These are phyloP conservation scores for Fusarium haematococcum DNA, from an alignment of 2,329 filamentous ascomycete species.

Conservation along the genomic window DNA sequence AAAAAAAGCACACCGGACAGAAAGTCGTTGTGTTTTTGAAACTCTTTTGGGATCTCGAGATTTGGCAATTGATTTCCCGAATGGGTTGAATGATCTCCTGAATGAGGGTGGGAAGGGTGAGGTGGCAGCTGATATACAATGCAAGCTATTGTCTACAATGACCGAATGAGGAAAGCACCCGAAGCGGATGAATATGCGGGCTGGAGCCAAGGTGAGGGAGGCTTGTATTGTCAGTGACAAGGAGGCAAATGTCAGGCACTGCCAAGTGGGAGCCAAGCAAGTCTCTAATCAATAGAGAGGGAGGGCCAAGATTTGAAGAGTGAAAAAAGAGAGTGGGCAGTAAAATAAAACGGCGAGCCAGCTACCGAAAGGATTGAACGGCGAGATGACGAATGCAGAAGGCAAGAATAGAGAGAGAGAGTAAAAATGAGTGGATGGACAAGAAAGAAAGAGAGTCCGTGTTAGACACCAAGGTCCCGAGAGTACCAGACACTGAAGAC, in stretches of 20 bases:
- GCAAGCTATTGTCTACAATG: constrained; percentile 27
- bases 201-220: constrained; percentile 14
- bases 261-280: constrained; percentile 35
- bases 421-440: constrained; percentile 6
- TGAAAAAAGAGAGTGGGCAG: constrained; percentile 12
- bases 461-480: neutral
- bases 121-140: neutral
- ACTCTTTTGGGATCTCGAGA: neutral
- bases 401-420: neutral
- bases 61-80: neutral
- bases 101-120: neutral
- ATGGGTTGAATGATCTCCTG: neutral
- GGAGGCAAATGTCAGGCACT: constrained; percentile 22
- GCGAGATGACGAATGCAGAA: constrained; percentile 34
- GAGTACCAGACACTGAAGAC: constrained; percentile 41
- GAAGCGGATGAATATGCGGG: constrained; percentile 18
- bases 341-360: constrained; percentile 39
- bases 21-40: constrained; percentile 1
- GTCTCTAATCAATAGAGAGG: constrained; percentile 29
- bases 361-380: constrained; percentile 51
- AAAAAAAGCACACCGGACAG: neutral
- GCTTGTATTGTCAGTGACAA: constrained; percentile 17
- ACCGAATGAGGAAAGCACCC: constrained; percentile 22
- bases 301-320: constrained; percentile 10
- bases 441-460: constrained; percentile 9